Evolutionary conservation across 2,329 filamentous ascomycete species (phyloP).

Genomic region (Immersiporthe knoxdaviesiana): DNA sequence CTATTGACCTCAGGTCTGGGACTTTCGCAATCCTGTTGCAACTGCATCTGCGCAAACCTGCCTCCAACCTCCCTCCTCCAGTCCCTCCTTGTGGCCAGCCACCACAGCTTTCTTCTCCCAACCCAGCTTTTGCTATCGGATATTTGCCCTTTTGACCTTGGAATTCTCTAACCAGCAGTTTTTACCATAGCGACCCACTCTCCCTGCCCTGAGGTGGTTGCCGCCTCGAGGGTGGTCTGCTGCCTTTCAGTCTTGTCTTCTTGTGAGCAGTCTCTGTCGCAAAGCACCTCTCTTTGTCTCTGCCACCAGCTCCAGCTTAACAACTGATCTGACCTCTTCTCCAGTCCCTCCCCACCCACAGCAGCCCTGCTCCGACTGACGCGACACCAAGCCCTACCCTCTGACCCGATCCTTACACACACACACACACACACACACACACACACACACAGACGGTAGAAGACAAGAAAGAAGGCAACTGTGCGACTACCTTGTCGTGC

Average conservation of each 20-base stretch:
- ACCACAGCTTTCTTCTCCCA: not conserved
- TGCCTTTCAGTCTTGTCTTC: not conserved
- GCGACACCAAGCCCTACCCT: slow-evolving; percentile 6
- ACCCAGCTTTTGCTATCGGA: not conserved
- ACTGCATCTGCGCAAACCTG: not conserved
- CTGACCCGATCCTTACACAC: not conserved
- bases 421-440: not conserved
- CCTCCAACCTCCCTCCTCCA: not conserved
- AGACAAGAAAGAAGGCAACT: not conserved
- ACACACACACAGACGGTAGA: not conserved
- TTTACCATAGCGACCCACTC: slow-evolving; percentile 9
- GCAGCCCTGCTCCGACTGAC: not conserved
- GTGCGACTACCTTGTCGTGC: not conserved
- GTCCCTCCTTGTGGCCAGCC: not conserved
- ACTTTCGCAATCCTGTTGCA: slow-evolving; percentile 11
- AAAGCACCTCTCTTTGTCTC: not conserved
- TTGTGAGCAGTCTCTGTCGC: slow-evolving; percentile 14
- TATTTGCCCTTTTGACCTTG: not conserved
- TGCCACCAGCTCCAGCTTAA: not conserved
- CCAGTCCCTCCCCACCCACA: not conserved
- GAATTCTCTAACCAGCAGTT: not conserved
- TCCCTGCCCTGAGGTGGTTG: slow-evolving; percentile 11
- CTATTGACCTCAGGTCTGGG: slow-evolving; percentile 4
- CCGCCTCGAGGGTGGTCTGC: slow-evolving; percentile 14
- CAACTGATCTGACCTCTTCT: not conserved